A percentile compares a stretch with the other conserved stretches of the same genome.
phyloP scores from a whole-genome alignment of 2,329 filamentous ascomycete genomes.

The Fusarium sp. region DNA sequence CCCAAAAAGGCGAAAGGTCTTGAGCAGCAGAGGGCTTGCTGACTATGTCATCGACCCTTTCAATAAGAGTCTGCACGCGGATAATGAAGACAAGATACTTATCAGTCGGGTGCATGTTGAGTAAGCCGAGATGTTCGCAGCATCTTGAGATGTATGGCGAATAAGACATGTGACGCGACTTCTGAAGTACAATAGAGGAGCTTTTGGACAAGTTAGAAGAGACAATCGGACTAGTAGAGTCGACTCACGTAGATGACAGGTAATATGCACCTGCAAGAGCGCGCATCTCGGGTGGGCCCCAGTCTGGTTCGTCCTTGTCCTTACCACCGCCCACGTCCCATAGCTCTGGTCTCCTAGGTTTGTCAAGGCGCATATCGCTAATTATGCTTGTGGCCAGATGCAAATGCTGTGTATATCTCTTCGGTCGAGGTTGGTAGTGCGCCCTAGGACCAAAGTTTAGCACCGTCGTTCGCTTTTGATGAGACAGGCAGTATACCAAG shows the following conservation, averaged over 20 bases:
- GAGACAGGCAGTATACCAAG: slow-evolving; percentile 38
- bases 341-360: slow-evolving; percentile 34
- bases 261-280: slow-evolving; percentile 46
- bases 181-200: slow-evolving; percentile 46
- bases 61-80: slow-evolving; percentile 38
- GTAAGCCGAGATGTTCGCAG: slow-evolving; percentile 34
- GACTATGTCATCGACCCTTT: slow-evolving; percentile 40
- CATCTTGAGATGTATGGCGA: slow-evolving; percentile 38
- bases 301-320: slow-evolving; percentile 34
- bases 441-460: slow-evolving; percentile 38
- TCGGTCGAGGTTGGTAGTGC: slow-evolving; percentile 44
- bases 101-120: slow-evolving; percentile 32
- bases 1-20: slow-evolving; percentile 4
- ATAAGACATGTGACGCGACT: slow-evolving; percentile 39
- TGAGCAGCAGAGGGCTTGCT: not conserved
- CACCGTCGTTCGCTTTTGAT: rapidly evolving
- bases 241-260: slow-evolving; percentile 42
- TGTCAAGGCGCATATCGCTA: slow-evolving; percentile 45
- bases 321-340: slow-evolving; percentile 41
- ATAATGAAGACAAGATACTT: slow-evolving; percentile 42
- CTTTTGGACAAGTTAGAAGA: slow-evolving; percentile 12
- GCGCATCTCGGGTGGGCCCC: slow-evolving; percentile 43
- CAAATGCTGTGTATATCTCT: slow-evolving; percentile 43
- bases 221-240: rapidly evolving
- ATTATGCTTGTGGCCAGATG: slow-evolving; percentile 46